phyloP scores from a whole-genome alignment of 805 yeast species.

The Pichia paraexigua region DNA sequence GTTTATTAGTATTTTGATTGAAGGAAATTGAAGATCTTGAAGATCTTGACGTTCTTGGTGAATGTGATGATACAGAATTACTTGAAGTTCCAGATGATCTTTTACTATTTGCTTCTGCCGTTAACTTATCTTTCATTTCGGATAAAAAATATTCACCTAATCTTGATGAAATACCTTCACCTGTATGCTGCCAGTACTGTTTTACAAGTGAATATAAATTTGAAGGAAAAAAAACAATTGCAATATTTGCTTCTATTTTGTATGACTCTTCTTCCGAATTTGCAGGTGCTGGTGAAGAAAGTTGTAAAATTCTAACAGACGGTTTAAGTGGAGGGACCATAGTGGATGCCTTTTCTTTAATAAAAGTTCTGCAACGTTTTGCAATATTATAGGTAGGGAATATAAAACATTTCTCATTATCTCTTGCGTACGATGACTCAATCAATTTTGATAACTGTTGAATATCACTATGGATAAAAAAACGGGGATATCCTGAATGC shows the following conservation, averaged over 20 bases:
- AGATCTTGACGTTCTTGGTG: conserved; percentile 16
- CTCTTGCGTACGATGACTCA: conserved; percentile 68
- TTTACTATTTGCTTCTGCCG: conserved; percentile 17
- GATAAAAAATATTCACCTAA: conserved; percentile 76
- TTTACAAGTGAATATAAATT: conserved; percentile 58
- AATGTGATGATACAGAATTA: conserved; percentile 13
- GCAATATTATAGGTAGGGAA: conserved; percentile 78
- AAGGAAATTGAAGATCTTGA: conserved; percentile 23
- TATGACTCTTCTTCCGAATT: conserved; percentile 50
- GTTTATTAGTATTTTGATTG: conserved; percentile 15
- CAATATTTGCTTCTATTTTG: conserved; percentile 59
- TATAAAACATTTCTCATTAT: conserved; percentile 64
- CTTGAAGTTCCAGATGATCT: conserved; percentile 8
- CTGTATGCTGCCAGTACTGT: conserved; percentile 94
- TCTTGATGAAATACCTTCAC: conserved; percentile 92
- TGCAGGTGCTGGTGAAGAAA: conserved; percentile 62
- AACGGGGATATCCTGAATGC: conserved; percentile 86
- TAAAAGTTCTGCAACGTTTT: conserved; percentile 75
- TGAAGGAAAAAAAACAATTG: conserved; percentile 70
- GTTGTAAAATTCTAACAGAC: conserved; percentile 56
- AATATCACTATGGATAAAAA: conserved; percentile 59
- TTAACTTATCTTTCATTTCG: conserved; percentile 40
- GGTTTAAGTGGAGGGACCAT: conserved; percentile 26
- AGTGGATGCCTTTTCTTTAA: conserved; percentile 38
- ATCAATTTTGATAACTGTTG: conserved; percentile 46